phyloP scores from a whole-genome alignment of 2,329 filamentous ascomycete species.

The Nothophoma quercina region DNA sequence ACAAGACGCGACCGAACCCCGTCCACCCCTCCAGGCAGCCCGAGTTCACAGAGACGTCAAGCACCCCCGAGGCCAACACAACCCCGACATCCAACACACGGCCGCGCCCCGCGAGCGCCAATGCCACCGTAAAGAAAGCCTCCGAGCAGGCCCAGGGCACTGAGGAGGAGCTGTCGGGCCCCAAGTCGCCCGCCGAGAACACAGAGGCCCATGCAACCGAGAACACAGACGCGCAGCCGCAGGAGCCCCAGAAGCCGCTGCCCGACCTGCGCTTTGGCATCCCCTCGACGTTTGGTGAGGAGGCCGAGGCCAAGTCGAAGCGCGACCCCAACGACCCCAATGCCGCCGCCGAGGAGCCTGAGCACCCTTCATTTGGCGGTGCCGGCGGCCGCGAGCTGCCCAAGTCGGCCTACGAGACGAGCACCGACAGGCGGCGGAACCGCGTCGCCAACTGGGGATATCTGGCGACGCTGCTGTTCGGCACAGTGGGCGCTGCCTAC shows the following conservation, averaged over 20 bases:
- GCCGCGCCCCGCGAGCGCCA: conserved; percentile 29
- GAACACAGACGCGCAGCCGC: conserved; percentile 40
- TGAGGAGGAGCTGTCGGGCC: conserved; percentile 48
- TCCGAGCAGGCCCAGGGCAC: conserved; percentile 24
- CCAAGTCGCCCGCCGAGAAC: conserved; percentile 45
- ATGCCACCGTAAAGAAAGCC: conserved; percentile 23
- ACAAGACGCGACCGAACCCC: conserved; percentile 34
- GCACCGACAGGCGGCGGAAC: conserved; percentile 81
- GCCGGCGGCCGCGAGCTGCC: conserved; percentile 73
- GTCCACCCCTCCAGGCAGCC: conserved; percentile 45
- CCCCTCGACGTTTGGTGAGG: conserved; percentile 80
- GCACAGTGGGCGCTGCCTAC: conserved; percentile 70
- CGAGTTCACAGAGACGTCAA: conserved; percentile 39
- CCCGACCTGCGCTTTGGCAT: conserved; percentile 95
- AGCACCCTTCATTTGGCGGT: conserved; percentile 57
- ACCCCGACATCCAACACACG: conserved; percentile 23
- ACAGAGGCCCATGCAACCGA: conserved; percentile 51
- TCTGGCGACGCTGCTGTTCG: conserved; percentile 63
- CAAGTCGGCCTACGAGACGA: conserved; percentile 86
- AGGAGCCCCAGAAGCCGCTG: conserved; percentile 69
- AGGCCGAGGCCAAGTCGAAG: conserved; percentile 47
- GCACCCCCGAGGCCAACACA: conserved; percentile 28
- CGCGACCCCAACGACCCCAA: conserved; percentile 37
- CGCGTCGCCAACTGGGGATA: conserved; percentile 80
- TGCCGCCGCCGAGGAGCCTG: conserved; percentile 60